These are phyloP conservation scores for Platanthera zijinensis DNA, from an alignment of 106 monocot genomes.

Conservation along the genomic window DNA sequence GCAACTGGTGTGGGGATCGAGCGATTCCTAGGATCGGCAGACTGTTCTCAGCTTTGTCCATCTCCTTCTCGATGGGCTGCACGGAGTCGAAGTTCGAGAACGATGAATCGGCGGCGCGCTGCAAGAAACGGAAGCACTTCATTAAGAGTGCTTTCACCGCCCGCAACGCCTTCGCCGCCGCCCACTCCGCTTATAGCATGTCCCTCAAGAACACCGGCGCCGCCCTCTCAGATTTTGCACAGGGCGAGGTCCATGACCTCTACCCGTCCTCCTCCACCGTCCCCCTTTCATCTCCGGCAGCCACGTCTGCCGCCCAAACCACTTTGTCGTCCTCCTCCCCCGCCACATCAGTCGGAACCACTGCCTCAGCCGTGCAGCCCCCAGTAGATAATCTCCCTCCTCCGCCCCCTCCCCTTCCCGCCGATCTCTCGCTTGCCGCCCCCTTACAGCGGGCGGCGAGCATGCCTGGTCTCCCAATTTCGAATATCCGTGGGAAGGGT, in stretches of 20 bases:
- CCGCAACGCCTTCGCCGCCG: constrained; percentile 92
- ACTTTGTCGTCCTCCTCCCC: constrained; percentile 9
- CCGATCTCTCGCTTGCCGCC: constrained; percentile 28
- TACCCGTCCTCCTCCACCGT: constrained; percentile 2
- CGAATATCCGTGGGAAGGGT: constrained; percentile 3
- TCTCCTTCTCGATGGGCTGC: constrained; percentile 53
- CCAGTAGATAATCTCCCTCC: constrained; percentile 34
- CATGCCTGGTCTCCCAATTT: constrained; percentile 61
- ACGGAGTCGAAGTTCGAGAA: constrained; percentile 73
- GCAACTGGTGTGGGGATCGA: no score
- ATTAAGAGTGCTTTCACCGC: constrained; percentile 56
- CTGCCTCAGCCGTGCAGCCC: constrained; percentile 7
- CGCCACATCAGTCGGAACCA: background rate
- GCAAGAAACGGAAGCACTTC: constrained; percentile 64
- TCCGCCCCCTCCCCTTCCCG: constrained; percentile 61
- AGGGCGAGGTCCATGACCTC: constrained; percentile 24
- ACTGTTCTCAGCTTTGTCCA: no score
- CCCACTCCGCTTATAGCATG: constrained; percentile 63
- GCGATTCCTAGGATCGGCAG: no score
- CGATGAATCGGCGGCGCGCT: constrained; percentile 67
- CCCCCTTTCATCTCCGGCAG: constrained; percentile 5
- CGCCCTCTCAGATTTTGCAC: constrained; percentile 65
- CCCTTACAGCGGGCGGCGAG: constrained; percentile 57
- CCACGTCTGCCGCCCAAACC: constrained; percentile 7
- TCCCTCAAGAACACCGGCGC: constrained; percentile 73